phyloP scores from a whole-genome alignment of 2,329 filamentous ascomycete genomes.

The Thelonectria rubi region DNA sequence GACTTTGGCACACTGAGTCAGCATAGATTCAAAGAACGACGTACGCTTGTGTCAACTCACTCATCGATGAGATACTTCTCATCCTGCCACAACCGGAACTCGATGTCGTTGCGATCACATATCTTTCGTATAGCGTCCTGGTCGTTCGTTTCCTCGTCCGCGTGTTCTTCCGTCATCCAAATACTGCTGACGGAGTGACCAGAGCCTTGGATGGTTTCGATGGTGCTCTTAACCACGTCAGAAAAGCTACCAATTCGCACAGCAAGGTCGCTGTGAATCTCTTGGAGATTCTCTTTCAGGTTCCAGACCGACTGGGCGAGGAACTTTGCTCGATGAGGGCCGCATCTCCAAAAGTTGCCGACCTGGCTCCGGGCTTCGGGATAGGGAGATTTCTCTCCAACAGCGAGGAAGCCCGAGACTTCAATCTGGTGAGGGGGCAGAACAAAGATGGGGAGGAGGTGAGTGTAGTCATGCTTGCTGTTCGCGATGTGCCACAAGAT shows the following conservation, averaged over 20 bases:
- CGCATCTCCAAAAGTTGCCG: conserved; percentile 77
- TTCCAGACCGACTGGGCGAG: conserved; percentile 78
- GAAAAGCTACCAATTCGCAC: conserved; percentile 70
- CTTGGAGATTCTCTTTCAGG: conserved; percentile 69
- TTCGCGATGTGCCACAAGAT: conserved; percentile 68
- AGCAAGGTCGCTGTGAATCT: conserved; percentile 66
- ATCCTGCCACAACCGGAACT: conserved; percentile 74
- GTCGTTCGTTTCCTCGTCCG: conserved; percentile 73
- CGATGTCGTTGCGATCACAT: conserved; percentile 61
- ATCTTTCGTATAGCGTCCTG: conserved; percentile 63
- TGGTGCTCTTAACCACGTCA: conserved; percentile 67
- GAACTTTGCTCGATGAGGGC: conserved; percentile 76
- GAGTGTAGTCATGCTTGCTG: conserved; percentile 66
- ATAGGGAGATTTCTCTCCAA: conserved; percentile 67
- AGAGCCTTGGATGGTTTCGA: conserved; percentile 57
- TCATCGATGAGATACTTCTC: conserved; percentile 85
- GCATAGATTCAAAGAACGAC: conserved; percentile 8
- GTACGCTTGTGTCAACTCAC: conserved; percentile 59
- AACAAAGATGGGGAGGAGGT: conserved; percentile 76
- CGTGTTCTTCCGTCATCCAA: conserved; percentile 79
- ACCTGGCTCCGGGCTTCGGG: conserved; percentile 72
- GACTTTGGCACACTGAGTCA: conserved; percentile 55
- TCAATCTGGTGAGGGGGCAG: conserved; percentile 77
- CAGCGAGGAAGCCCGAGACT: conserved; percentile 74
- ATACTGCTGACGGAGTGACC: conserved; percentile 65